Conservation (phyloP, 1,284 basidiomycete genomes). For the Apiotrichum veenhuisii region DNA sequence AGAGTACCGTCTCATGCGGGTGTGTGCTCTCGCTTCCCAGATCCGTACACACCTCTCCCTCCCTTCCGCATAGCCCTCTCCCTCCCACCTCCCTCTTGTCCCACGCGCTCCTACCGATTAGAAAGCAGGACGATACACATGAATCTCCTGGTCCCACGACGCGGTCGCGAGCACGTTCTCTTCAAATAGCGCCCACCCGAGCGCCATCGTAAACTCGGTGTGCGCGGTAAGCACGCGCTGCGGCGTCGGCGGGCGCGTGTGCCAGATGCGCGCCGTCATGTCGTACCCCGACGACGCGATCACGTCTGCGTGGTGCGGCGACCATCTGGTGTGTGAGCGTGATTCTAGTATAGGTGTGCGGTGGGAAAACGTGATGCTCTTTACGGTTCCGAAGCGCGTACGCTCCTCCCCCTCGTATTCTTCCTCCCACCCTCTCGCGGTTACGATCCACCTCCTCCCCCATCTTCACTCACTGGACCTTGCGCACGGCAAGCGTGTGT, state of each 20-base stretch:
- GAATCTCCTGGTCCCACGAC: conserved; percentile 82
- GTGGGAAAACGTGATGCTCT: too few species aligned
- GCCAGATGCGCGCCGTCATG: conserved; percentile 60
- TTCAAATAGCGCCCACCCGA: conserved; percentile 77
- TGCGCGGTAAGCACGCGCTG: conserved; percentile 65
- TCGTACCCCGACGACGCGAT: conserved; percentile 65
- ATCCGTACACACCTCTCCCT: too few species aligned
- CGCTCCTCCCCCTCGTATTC: too few species aligned
- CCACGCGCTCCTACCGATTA: too few species aligned
- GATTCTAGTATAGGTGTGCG: not conserved
- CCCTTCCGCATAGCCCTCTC: not conserved
- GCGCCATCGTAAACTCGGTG: conserved; percentile 91
- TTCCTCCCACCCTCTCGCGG: too few species aligned
- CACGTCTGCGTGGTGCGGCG: conserved; percentile 65
- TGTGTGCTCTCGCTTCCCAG: too few species aligned
- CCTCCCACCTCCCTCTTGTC: too few species aligned
- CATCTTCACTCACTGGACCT: conserved; percentile 49
- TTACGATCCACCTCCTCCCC: too few species aligned
- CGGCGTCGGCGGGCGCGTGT: conserved; percentile 45
- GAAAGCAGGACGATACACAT: conserved; percentile 57
- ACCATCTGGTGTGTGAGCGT: conserved; percentile 29
- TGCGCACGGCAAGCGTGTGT: conserved; percentile 54
- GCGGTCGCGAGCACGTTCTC: conserved; percentile 79
- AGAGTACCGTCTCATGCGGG: too few species aligned
- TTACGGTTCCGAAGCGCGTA: too few species aligned